Evolutionary conservation across 2,329 filamentous ascomycete genomes (phyloP).

Genomic region (Fusarium marasasianum): DNA sequence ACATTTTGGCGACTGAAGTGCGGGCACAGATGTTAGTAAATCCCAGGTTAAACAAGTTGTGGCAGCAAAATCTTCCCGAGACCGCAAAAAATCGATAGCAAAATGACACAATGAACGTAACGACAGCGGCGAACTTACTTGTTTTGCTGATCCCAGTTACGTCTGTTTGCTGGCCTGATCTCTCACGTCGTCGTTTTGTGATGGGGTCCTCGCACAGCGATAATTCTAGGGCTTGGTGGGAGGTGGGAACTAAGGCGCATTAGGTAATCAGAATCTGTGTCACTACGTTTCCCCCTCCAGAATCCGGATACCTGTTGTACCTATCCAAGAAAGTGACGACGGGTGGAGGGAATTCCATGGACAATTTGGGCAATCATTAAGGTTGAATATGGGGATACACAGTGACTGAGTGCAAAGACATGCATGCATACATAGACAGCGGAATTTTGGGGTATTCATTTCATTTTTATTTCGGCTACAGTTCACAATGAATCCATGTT

Average conservation of each 20-base stretch:
- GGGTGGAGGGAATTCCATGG: background rate
- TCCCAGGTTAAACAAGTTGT: slow-evolving; percentile 28
- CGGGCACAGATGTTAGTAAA: slow-evolving; percentile 44
- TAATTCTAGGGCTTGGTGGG: slow-evolving; percentile 58
- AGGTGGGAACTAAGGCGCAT: slow-evolving; percentile 50
- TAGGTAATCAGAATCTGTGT: slow-evolving; percentile 50
- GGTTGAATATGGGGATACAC: slow-evolving; percentile 3
- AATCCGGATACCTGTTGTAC: background rate
- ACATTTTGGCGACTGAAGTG: slow-evolving; percentile 73
- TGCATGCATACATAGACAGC: background rate
- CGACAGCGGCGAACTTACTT: slow-evolving; percentile 47
- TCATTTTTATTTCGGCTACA: slow-evolving; percentile 45
- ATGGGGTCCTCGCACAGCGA: slow-evolving; percentile 50
- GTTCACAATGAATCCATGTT: slow-evolving; percentile 46
- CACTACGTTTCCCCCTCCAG: slow-evolving; percentile 16
- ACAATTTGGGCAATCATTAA: slow-evolving; percentile 1
- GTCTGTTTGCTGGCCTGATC: slow-evolving; percentile 46
- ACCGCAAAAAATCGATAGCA: slow-evolving; percentile 25
- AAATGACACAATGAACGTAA: slow-evolving; percentile 16
- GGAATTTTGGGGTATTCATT: slow-evolving; percentile 41
- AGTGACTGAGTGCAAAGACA: background rate
- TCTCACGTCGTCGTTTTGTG: slow-evolving; percentile 52
- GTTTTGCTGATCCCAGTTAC: slow-evolving; percentile 48
- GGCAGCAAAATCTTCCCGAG: slow-evolving; percentile 26
- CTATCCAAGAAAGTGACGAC: slow-evolving; percentile 11